phyloP scores from a whole-genome alignment of 2,329 filamentous ascomycete species.

The Arthrobotrys megalospora region DNA sequence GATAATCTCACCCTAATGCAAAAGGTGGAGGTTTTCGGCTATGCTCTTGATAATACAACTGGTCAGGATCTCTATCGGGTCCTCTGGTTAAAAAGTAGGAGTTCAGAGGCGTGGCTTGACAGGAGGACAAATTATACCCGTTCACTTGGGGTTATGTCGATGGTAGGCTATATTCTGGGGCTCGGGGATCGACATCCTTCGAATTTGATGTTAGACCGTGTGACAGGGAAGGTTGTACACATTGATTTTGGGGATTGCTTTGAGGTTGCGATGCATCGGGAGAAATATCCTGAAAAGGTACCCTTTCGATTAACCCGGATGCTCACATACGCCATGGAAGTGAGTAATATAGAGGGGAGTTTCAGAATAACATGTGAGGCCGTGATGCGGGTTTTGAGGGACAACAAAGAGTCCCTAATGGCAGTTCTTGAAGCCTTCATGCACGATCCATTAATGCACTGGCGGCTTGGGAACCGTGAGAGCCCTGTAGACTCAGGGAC shows the following conservation, averaged over 20 bases:
- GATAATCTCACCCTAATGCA: constrained; percentile 99
- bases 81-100: constrained; percentile 98
- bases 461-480: constrained; percentile 76
- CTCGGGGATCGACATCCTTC: constrained; percentile 96
- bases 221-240: constrained; percentile 96
- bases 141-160: constrained; percentile 98
- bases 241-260: constrained; percentile 99
- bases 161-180: constrained; percentile 99
- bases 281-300: constrained; percentile 97
- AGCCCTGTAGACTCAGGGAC: constrained; percentile 61
- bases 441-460: constrained; percentile 98
- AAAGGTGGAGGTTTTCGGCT: constrained; percentile 99
- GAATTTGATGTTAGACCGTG: constrained; percentile 95
- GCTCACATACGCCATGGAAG: constrained; percentile 99
- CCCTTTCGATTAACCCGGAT: constrained; percentile 98
- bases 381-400: constrained; percentile 94
- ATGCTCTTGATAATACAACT: constrained; percentile 98
- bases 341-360: constrained; percentile 98
- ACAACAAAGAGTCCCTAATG: constrained; percentile 99
- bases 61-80: constrained; percentile 98
- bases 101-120: constrained; percentile 97
- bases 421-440: constrained; percentile 99
- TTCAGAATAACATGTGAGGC: constrained; percentile 99
- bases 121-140: constrained; percentile 98
- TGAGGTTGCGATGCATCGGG: constrained; percentile 98